These are phyloP conservation scores for Mercurialis annua DNA, from an alignment of 345 rosid genomes.

Conservation along the genomic window DNA sequence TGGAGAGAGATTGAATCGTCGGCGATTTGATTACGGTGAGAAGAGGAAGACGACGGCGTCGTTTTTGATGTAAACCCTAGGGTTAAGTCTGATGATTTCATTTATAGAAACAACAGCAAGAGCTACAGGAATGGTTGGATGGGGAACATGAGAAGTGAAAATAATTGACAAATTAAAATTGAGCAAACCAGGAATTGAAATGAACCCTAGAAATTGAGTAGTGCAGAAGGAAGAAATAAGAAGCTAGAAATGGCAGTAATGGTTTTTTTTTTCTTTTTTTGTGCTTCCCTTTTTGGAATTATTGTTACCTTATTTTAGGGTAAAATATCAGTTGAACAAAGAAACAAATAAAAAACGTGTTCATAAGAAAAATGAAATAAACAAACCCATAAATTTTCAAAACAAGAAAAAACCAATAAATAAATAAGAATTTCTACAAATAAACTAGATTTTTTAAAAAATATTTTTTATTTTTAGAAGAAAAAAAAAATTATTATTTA, in stretches of 20 bases:
- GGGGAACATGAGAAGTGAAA: not conserved
- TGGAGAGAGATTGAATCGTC: slow-evolving; percentile 48
- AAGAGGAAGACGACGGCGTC: slow-evolving; percentile 14
- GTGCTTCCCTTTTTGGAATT: no score
- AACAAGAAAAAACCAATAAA: no score
- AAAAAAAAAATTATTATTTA: no score
- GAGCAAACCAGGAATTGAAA: not conserved
- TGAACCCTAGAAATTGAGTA: not conserved
- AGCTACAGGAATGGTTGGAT: not conserved
- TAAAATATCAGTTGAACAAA: no score
- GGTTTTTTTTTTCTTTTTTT: not conserved
- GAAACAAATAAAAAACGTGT: no score
- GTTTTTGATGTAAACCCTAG: slow-evolving; percentile 37
- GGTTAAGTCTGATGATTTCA: slow-evolving; percentile 9
- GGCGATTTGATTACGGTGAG: slow-evolving; percentile 28
- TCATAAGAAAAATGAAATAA: no score
- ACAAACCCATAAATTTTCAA: no score
- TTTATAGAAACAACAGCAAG: not conserved
- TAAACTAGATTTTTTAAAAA: no score
- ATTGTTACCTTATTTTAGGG: no score
- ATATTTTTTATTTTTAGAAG: no score
- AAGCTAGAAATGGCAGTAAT: not conserved
- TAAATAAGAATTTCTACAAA: no score
- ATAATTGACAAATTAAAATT: not conserved
- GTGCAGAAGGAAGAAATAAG: not conserved